These are phyloP conservation scores for Bacterosira constricta DNA, from an alignment of 108 stramenopile species.

Conservation along the genomic window DNA sequence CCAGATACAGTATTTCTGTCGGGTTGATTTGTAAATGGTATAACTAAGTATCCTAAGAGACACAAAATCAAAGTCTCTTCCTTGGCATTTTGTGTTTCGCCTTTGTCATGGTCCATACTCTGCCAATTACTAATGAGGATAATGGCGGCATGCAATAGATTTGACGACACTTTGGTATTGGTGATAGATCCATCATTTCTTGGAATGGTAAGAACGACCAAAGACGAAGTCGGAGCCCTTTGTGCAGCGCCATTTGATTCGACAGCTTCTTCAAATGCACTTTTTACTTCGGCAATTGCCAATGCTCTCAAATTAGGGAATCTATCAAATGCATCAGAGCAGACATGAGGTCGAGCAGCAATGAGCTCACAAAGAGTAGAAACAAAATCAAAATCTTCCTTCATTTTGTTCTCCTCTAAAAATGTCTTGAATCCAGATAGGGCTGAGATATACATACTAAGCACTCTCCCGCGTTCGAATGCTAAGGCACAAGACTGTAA, in stretches of 20 bases:
- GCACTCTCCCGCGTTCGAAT: conserved; percentile 64
- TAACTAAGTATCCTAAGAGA: conserved; percentile 13
- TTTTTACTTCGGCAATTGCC: conserved; percentile 46
- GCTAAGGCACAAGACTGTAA: conserved; percentile 53
- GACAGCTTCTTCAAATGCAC: conserved; percentile 39
- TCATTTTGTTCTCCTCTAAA: conserved; percentile 31
- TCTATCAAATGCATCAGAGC: conserved; percentile 56
- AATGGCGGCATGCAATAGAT: conserved; percentile 14
- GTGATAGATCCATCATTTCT: neutral
- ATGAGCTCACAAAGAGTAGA: conserved; percentile 57
- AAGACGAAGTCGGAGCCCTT: neutral
- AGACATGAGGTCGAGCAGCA: conserved; percentile 63
- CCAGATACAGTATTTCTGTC: conserved; percentile 16
- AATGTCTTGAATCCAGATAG: conserved; percentile 48
- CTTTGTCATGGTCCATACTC: neutral
- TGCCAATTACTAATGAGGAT: conserved; percentile 38
- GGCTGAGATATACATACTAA: conserved; percentile 52
- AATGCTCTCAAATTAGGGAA: conserved; percentile 57
- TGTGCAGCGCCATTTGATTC: neutral
- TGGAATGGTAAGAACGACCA: conserved; percentile 4
- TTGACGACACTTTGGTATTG: neutral
- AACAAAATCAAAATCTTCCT: conserved; percentile 43
- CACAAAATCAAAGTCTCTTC: neutral
- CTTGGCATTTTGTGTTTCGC: neutral
- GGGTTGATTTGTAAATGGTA: neutral